Evolutionary conservation across 73 alveolate species (phyloP).

Genomic region (Stentor roeselii): DNA sequence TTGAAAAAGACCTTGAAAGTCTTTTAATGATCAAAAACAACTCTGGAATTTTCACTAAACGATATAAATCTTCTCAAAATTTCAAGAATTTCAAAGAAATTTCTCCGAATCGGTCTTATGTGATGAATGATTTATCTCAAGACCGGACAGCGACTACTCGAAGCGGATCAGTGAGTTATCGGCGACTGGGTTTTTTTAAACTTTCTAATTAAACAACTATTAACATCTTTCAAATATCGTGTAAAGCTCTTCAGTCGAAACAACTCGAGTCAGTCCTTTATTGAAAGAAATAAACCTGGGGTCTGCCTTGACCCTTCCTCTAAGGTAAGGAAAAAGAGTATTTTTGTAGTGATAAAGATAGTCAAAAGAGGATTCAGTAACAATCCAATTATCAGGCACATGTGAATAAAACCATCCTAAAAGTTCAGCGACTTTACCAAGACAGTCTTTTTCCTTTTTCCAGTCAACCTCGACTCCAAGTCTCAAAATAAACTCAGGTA

Average conservation of each 20-base stretch:
- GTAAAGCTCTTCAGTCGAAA: conserved; percentile 50
- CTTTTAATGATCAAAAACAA: too few species aligned
- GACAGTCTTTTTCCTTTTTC: conserved; percentile 26
- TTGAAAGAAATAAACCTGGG: conserved; percentile 29
- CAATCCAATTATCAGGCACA: conserved; percentile 33
- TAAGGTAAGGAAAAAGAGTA: conserved; percentile 49
- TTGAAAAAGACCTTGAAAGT: too few species aligned
- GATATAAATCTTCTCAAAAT: too few species aligned
- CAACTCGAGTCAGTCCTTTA: conserved; percentile 37
- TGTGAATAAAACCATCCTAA: conserved; percentile 41
- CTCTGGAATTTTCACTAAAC: too few species aligned
- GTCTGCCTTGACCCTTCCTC: conserved; percentile 33
- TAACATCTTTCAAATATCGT: conserved; percentile 68
- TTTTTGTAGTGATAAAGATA: conserved; percentile 33
- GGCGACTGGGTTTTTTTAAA: too few species aligned
- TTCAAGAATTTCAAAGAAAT: too few species aligned
- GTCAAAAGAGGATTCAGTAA: conserved; percentile 27
- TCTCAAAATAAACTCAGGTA: conserved; percentile 54
- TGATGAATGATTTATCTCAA: too few species aligned
- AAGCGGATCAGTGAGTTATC: too few species aligned
- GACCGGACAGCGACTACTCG: too few species aligned
- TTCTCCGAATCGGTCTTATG: too few species aligned
- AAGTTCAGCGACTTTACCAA: conserved; percentile 37
- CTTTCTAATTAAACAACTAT: too few species aligned
- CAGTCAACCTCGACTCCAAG: conserved; percentile 57